phyloP scores from a whole-genome alignment of 257 asterid genomes.

The Osmanthus fragrans region DNA sequence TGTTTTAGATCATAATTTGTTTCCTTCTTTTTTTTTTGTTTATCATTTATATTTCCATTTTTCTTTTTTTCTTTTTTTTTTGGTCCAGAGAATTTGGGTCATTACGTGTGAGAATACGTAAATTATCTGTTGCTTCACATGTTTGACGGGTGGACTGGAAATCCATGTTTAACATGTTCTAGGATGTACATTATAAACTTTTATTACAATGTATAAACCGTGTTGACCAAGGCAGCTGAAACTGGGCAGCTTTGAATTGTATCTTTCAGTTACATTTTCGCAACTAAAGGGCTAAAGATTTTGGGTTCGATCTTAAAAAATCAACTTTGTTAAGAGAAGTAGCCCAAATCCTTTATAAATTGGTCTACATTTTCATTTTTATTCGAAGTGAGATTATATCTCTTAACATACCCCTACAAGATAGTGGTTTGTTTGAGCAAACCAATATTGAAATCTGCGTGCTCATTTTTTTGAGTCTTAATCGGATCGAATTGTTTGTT shows the following conservation, averaged over 20 bases:
- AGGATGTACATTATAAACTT: constrained; percentile 3
- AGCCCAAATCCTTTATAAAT: too few species aligned
- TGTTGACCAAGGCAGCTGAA: background rate
- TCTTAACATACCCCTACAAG: too few species aligned
- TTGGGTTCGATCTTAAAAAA: too few species aligned
- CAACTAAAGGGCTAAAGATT: too few species aligned
- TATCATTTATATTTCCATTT: background rate
- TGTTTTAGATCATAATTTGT: too few species aligned
- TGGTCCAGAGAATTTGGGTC: background rate
- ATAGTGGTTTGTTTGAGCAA: too few species aligned
- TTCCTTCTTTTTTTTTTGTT: background rate
- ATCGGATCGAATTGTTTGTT: too few species aligned
- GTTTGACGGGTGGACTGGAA: constrained; percentile 6
- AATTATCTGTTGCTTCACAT: constrained; percentile 10
- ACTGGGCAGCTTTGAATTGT: background rate
- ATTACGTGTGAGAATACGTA: background rate
- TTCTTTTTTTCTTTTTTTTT: background rate
- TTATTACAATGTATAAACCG: background rate
- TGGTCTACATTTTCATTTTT: too few species aligned
- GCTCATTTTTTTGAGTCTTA: too few species aligned
- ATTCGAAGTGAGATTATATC: too few species aligned
- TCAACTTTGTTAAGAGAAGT: too few species aligned
- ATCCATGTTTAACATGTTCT: background rate
- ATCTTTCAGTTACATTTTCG: background rate
- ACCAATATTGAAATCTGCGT: too few species aligned